Evolutionary conservation across 2,329 filamentous ascomycete genomes (phyloP).

Genomic region (Mycosphaerella sp.): DNA sequence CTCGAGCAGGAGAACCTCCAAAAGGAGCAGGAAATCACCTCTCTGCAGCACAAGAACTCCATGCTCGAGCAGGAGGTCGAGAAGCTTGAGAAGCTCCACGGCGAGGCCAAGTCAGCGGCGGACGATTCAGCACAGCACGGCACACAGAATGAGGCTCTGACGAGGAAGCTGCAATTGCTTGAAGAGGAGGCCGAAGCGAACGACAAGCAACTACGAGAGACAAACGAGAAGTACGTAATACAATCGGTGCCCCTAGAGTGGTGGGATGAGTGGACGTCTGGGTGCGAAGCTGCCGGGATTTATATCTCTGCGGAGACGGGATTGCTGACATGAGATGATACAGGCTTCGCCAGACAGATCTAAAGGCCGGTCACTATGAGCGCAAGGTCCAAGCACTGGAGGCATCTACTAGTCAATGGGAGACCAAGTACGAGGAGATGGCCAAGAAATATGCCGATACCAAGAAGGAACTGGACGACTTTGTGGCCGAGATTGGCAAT

Average conservation of each 20-base stretch:
- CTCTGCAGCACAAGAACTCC: slow-evolving; percentile 89
- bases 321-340: slow-evolving; percentile 7
- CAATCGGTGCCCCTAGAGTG: slow-evolving; percentile 9
- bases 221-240: slow-evolving; percentile 87
- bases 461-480: slow-evolving; percentile 86
- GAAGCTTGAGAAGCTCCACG: slow-evolving; percentile 78
- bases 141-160: slow-evolving; percentile 84
- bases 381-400: slow-evolving; percentile 98
- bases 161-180: slow-evolving; percentile 87
- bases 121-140: slow-evolving; percentile 76
- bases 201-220: slow-evolving; percentile 92
- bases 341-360: slow-evolving; percentile 96
- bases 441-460: slow-evolving; percentile 75
- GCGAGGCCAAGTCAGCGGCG: slow-evolving; percentile 80
- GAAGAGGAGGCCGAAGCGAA: slow-evolving; percentile 97
- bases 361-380: slow-evolving; percentile 98
- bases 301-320: not conserved
- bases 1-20: slow-evolving; percentile 91
- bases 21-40: slow-evolving; percentile 98
- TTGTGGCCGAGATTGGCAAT: slow-evolving; percentile 87
- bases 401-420: slow-evolving; percentile 86
- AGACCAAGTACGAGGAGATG: slow-evolving; percentile 98
- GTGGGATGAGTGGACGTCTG: slow-evolving; percentile 14
- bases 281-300: slow-evolving; percentile 2
- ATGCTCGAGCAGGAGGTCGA: slow-evolving; percentile 86